Evolutionary conservation across 345 rosid species (phyloP).

Genomic region (Salix purpurea): DNA sequence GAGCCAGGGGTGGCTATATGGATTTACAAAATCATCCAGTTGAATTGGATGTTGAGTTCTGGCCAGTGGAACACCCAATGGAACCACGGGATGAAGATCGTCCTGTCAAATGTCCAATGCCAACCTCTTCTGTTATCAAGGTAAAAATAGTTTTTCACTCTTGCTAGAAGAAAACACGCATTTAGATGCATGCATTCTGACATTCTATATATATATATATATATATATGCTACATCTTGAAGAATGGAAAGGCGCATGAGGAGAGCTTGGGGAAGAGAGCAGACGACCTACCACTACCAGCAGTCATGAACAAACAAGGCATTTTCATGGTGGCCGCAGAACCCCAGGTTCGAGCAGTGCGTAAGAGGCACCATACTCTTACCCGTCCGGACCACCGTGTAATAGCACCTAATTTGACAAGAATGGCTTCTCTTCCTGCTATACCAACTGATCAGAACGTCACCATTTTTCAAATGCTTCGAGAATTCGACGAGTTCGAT

Average conservation of each 20-base stretch:
- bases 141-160: constrained; percentile 33
- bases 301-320: constrained; percentile 20
- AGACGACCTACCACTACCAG: constrained; percentile 6
- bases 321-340: constrained; percentile 5
- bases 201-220: not conserved
- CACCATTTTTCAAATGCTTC: constrained; percentile 53
- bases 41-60: constrained; percentile 53
- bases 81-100: constrained; percentile 91
- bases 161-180: not conserved
- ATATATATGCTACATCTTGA: not conserved
- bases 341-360: constrained; percentile 36
- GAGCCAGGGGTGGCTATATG: constrained; percentile 20
- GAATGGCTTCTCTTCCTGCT: constrained; percentile 30
- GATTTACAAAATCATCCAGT: constrained; percentile 19
- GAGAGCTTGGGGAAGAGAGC: constrained; percentile 32
- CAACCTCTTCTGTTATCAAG: constrained; percentile 50
- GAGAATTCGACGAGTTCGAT: constrained; percentile 35
- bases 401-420: constrained; percentile 19
- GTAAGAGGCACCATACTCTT: constrained; percentile 63
- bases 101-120: constrained; percentile 82
- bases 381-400: constrained; percentile 31
- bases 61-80: constrained; percentile 83
- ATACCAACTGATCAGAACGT: constrained; percentile 16
- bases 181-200: not conserved
- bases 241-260: constrained; percentile 33